A percentile compares a stretch with the other conserved stretches of the same genome.
Conservation (phyloP, 768 basidiomycete species). For the Boletellus emodensis region DNA sequence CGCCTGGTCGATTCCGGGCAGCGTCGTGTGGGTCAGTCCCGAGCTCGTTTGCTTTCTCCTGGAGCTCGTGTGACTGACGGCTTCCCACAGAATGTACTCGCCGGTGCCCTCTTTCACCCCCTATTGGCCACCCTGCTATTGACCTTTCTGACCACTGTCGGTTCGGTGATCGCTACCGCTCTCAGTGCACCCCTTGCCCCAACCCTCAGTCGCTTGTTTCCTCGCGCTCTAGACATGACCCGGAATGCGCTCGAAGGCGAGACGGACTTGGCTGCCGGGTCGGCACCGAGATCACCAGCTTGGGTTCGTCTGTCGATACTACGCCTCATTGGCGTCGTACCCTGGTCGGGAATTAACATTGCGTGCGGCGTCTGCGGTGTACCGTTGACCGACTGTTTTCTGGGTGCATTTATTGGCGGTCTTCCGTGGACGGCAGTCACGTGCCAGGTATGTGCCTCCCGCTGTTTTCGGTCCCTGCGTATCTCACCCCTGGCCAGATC, state of each 20-base stretch:
- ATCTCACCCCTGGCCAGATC: constrained; percentile 45
- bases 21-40: constrained; percentile 77
- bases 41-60: neutral
- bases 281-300: constrained; percentile 36
- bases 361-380: constrained; percentile 93
- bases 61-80: constrained; percentile 15
- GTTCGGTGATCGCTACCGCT: constrained; percentile 76
- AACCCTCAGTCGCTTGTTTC: constrained; percentile 75
- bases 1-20: constrained; percentile 95
- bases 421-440: constrained; percentile 91
- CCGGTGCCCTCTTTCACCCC: constrained; percentile 83
- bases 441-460: constrained; percentile 60
- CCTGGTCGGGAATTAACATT: constrained; percentile 97
- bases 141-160: constrained; percentile 81
- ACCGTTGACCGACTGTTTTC: constrained; percentile 63
- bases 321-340: constrained; percentile 87
- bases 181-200: constrained; percentile 84
- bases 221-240: constrained; percentile 80
- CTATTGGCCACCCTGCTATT: constrained; percentile 76
- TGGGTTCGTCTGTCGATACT: constrained; percentile 90
- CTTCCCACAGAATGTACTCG: constrained; percentile 74
- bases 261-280: constrained; percentile 40
- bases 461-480: constrained; percentile 12
- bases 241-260: constrained; percentile 74
- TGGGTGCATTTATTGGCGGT: constrained; percentile 80